These are phyloP conservation scores for Mortierella sp. DNA, from an alignment of 371 early-diverging fungal species.

Conservation along the genomic window DNA sequence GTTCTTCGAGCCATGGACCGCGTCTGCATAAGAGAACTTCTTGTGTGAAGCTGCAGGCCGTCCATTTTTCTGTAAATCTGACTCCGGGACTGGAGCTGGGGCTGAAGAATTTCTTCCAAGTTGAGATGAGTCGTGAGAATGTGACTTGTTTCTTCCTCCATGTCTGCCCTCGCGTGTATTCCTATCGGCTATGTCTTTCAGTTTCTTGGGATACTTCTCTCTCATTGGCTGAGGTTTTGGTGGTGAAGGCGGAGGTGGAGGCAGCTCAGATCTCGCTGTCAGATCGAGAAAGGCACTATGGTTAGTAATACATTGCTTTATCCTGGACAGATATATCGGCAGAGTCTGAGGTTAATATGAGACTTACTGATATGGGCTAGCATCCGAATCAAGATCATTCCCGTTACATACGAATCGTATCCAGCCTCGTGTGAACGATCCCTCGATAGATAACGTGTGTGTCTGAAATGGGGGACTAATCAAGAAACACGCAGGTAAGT, in stretches of 20 bases:
- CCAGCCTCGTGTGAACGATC: slow-evolving; percentile 87
- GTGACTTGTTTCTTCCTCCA: not conserved
- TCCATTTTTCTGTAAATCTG: not conserved
- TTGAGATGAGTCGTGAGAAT: not conserved
- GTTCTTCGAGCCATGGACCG: slow-evolving; percentile 4
- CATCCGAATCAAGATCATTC: slow-evolving; percentile 67
- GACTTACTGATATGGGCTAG: slow-evolving; percentile 37
- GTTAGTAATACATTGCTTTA: not conserved
- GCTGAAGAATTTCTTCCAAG: not conserved
- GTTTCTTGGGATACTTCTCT: not conserved
- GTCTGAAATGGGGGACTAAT: slow-evolving; percentile 28
- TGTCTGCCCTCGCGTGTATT: not conserved
- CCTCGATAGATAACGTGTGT: slow-evolving; percentile 27
- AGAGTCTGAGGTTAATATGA: not conserved
- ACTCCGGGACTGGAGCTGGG: not conserved
- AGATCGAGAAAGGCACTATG: not conserved
- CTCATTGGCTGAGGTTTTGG: not conserved
- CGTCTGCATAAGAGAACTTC: slow-evolving; percentile 31
- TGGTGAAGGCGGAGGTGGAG: slow-evolving; percentile 2
- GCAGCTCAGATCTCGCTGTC: not conserved
- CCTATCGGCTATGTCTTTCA: not conserved
- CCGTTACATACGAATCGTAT: slow-evolving; percentile 91
- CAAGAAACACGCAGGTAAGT: not conserved
- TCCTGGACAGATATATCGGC: no score
- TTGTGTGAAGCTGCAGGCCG: slow-evolving; percentile 2